Evolutionary conservation across 2,329 filamentous ascomycete genomes (phyloP), one percentile per base, ranked within the genome.

Genomic region (Boeremia exigua): DNA sequence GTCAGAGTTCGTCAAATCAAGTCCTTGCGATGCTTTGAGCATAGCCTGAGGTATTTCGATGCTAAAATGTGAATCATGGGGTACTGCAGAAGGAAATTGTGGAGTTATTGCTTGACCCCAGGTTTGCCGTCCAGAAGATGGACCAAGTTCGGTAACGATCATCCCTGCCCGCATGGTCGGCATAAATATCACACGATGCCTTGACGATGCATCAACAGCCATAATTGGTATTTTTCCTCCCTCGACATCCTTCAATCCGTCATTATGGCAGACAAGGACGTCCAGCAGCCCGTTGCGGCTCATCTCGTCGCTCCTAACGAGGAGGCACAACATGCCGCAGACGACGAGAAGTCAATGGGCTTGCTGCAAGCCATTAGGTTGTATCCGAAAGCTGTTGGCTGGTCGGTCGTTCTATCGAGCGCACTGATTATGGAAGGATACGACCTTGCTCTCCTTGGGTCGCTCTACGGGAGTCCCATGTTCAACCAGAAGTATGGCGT

Each of bases 371-470:
- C 90, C 55, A 82, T 96, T 73, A 86, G 81, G 68, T 81, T 94
- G 17, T 96, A 96, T 70, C 92, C 91, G 48, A 93, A 95, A 79
- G 92, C 92, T 30, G 88, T 95, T 48, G 82, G 80, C 10, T 96
- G 91, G 90, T 91, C 88, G 66, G 70, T 96, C 38, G 80, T 96
- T 50, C 91, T 96, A 70, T 94, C 90, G 6, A 93, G 89, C 1
- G 91, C 89, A 71, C 91, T 96, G 71, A 86, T 86, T 65, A 96
- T 96, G 92, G 92, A 96, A 74, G 91, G 90, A 6, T 95, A 92
- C 76, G 91, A 96, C 72, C 82, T 94, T 58, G 87, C 85, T 62
- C 79, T 96, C 48, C 85, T 94, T 69, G 90, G 88, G 75, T 92
- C 91, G 74, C 89, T 93, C 66, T 92, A 85, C 51, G 78, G 69